Evolutionary conservation across 345 rosid species (phyloP), one percentile per base, ranked within the genome.

Genomic region (Ceriops decandra): DNA sequence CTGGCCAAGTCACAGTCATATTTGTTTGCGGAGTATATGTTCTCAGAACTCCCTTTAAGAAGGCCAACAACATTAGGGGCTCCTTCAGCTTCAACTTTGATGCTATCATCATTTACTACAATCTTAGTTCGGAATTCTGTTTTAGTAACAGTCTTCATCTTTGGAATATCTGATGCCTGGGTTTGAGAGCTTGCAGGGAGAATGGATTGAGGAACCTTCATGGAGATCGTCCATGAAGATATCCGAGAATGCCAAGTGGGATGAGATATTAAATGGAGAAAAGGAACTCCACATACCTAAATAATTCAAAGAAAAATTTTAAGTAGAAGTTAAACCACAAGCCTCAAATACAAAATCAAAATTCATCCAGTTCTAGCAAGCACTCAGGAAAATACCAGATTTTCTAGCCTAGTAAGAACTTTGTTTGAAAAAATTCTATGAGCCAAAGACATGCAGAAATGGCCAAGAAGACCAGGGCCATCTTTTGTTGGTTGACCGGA

Each of bases 211-310:
- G 97, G 96, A 73, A 91, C 84, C 69, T 81, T 84, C 92, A 88
- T 79, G 61, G 76, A 85, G 81, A 95, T 80, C 38, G 95, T 88
- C 97, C 99, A 90, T 60, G 99, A 88, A 59, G 99, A 95, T 72
- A 84, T 82, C 73, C 96, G 84, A 62, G 95, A 91, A 84, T 88
- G 84, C 99, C 99, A 91, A 60, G 97, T 84, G 30, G 97, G 96
- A 80, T 95, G 95, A 61, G 95, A 89, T 79, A 84, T 80, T 81
- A 89, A 81, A 74, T 85, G 96, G 70, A 91, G 91, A 83, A 88
- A 95, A 19, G 97, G 85, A 21, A 88, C 90, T 81, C 88, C 80
- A 72, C 86, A 81, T 72, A 88, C 95, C 97, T 93, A 67, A 53
- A 42, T 3, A 73, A 27, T 51, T 6, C 63, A 51, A 72, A 72